A percentile compares a stretch with the other conserved stretches of the same genome.
Conservation (phyloP, 2,329 filamentous ascomycete genomes). For the Geosmithia putterillii region DNA sequence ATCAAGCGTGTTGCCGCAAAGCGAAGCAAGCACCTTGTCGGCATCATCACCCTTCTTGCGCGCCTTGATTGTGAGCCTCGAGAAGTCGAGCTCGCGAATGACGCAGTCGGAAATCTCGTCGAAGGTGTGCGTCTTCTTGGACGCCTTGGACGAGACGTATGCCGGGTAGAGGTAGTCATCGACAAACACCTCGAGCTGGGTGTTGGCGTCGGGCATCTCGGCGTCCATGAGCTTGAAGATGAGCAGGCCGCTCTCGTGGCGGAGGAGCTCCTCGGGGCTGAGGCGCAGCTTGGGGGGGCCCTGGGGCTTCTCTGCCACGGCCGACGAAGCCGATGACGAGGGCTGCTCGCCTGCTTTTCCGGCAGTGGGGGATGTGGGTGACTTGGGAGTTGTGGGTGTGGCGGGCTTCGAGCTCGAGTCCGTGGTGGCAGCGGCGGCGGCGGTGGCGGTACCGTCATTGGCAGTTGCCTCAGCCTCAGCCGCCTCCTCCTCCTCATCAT, state of each 20-base stretch:
- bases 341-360: conserved; percentile 27
- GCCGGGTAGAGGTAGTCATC: conserved; percentile 91
- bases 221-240: conserved; percentile 92
- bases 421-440: not conserved
- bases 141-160: conserved; percentile 69
- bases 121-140: conserved; percentile 57
- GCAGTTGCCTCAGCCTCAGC: conserved; percentile 25
- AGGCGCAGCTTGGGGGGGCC: conserved; percentile 57
- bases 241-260: conserved; percentile 82
- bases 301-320: conserved; percentile 33
- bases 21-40: conserved; percentile 66
- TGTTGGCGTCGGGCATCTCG: conserved; percentile 64
- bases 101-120: conserved; percentile 94
- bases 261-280: conserved; percentile 64
- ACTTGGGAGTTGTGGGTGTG: not conserved
- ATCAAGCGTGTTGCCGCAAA: conserved; percentile 75
- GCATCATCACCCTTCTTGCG: conserved; percentile 68
- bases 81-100: conserved; percentile 94
- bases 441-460: conserved; percentile 5
- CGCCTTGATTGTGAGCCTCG: conserved; percentile 77
- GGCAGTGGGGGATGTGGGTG: conserved; percentile 19
- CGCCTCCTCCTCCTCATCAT: conserved; percentile 57
- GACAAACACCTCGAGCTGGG: conserved; percentile 76
- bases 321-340: too few relatives aligned
- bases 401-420: not conserved